Evolutionary conservation across 2,329 filamentous ascomycete genomes (phyloP), one percentile per base, ranked within the genome.

Genomic region (Xylariaceae sp.): DNA sequence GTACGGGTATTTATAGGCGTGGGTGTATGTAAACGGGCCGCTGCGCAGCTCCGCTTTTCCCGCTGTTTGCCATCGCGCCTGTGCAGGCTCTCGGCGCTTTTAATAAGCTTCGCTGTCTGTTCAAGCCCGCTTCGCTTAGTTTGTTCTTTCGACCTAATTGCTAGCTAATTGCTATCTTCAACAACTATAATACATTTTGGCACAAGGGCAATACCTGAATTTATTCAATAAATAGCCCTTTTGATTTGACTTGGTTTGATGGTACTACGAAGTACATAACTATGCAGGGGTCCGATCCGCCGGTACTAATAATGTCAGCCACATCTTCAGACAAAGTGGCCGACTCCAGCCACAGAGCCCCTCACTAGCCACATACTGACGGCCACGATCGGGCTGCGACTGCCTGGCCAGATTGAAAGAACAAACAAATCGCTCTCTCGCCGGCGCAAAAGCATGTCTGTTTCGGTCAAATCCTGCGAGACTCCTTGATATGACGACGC

Each of bases 401-500:
- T 44, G 34, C 40, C 48, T 36, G 12, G 21, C 49, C 34, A 30
- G 29, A 16, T 15, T 37, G 41, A 47, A 19, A 46, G 39, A 22
- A 42, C 39, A 51, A 15, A 36, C 47, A 42, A 53, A 46, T 32
- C 26, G 49, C 39, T 49, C 49, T 46, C 26, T 8, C 56, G 39
- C 44, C 29, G 46, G 37, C 41, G 51, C 48, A 51, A 40, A 8
- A 48, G 9, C 22, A 49, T 58, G 51, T 32, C 46, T 51, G 46
- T 40, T 45, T 54, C 39, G 51, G 57, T 47, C 13, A 53, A 57
- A 59, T 37, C 51, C 56, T 58, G 60, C 54, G 46, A 51, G 42
- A 58, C 60, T 26, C 53, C 54, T 54, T 70, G 64, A 68, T 57
- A 66, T 67, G 64, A 66, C 49, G 57, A 58, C n/a, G 49, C 42